phyloP scores from a whole-genome alignment of 1,284 basidiomycete genomes.

The Malassezia restricta region DNA sequence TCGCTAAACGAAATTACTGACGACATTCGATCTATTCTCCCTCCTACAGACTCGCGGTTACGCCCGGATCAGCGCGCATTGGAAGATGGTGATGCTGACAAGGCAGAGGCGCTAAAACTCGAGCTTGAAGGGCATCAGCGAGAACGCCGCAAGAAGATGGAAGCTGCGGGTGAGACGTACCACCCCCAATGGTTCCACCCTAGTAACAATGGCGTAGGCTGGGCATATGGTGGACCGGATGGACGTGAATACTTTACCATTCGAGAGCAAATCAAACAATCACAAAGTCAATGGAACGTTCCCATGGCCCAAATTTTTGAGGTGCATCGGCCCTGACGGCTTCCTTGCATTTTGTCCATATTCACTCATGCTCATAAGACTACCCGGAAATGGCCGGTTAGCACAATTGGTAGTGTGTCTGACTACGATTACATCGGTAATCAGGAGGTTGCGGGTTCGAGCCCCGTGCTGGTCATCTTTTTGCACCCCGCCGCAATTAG shows the following conservation, averaged over 20 bases:
- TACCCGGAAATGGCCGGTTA: no score
- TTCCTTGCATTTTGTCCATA: no score
- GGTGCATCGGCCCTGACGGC: no score
- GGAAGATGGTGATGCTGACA: conserved; percentile 65
- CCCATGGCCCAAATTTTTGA: background rate
- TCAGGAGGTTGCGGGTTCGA: conserved; percentile 24
- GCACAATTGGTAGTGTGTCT: conserved; percentile 22
- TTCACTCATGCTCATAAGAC: no score
- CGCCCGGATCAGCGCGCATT: conserved; percentile 75
- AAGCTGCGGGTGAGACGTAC: conserved; percentile 28
- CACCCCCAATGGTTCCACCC: conserved; percentile 35
- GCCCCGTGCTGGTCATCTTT: conserved; percentile 20
- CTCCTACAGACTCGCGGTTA: conserved; percentile 71
- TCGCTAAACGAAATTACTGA: conserved; percentile 39
- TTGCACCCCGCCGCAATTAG: no score
- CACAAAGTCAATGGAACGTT: background rate
- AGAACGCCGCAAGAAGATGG: conserved; percentile 46
- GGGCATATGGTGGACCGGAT: conserved; percentile 29
- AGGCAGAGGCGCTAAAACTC: conserved; percentile 64
- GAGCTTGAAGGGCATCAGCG: conserved; percentile 57
- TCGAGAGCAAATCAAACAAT: background rate
- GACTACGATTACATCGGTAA: conserved; percentile 15
- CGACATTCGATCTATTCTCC: conserved; percentile 58
- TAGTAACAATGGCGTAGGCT: conserved; percentile 21
- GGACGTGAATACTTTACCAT: conserved; percentile 27